Conservation (phyloP, 345 rosid genomes). For the Populus alba region DNA sequence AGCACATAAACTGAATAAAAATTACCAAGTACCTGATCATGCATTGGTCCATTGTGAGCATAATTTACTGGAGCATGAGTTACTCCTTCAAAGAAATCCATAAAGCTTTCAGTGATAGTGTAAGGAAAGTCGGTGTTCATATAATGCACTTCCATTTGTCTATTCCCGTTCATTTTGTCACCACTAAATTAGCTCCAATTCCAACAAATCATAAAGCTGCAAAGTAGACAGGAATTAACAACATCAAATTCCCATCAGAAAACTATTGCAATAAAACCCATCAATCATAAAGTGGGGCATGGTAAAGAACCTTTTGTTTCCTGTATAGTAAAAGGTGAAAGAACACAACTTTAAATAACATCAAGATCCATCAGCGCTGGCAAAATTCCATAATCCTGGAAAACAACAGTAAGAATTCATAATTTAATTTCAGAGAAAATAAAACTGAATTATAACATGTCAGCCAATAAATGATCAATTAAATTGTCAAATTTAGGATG, state of each 20-base stretch:
- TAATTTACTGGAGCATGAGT: constrained; percentile 40
- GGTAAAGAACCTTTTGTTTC: neutral
- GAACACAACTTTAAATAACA: neutral
- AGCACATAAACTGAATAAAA: neutral
- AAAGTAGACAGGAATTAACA: constrained; percentile 13
- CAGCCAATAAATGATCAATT: neutral
- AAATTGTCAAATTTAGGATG: neutral
- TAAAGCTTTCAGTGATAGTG: constrained; percentile 50
- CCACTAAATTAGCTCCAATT: constrained; percentile 6
- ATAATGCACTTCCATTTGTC: constrained; percentile 58
- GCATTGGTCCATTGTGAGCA: constrained; percentile 32
- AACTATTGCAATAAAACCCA: neutral
- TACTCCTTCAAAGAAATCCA: constrained; percentile 60
- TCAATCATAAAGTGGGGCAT: neutral
- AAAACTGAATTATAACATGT: neutral
- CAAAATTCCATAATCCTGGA: constrained; percentile 9
- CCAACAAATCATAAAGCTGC: constrained; percentile 21
- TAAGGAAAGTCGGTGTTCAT: constrained; percentile 55
- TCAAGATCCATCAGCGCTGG: neutral
- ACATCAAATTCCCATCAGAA: neutral
- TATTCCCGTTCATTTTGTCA: constrained; percentile 41
- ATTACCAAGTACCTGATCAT: constrained; percentile 45
- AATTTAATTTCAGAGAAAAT: neutral
- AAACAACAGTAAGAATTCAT: neutral
- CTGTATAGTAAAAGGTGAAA: neutral